Conservation (phyloP, 768 basidiomycete genomes). For the Steccherinum ochraceum region DNA sequence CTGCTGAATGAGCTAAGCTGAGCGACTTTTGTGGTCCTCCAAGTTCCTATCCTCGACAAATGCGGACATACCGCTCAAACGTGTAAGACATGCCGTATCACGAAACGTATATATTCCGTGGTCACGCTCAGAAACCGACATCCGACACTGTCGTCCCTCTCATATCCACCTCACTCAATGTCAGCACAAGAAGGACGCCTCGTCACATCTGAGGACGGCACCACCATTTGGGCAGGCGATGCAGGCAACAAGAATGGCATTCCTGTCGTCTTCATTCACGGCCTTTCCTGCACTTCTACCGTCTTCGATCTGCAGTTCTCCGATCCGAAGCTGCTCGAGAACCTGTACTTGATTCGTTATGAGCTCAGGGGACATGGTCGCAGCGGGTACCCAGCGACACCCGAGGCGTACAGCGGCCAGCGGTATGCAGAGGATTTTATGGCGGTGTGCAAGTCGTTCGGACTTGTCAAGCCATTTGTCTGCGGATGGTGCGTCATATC, state of each 20-base stretch:
- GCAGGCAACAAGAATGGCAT: slow-evolving; percentile 31
- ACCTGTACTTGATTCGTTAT: slow-evolving; percentile 27
- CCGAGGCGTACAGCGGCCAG: slow-evolving; percentile 16
- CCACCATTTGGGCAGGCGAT: slow-evolving; percentile 33
- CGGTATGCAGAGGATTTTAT: slow-evolving; percentile 24
- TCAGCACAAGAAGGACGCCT: not conserved
- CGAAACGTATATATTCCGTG: too few relatives aligned
- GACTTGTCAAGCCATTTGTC: slow-evolving; percentile 15
- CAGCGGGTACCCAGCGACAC: slow-evolving; percentile 18
- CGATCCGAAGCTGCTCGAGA: slow-evolving; percentile 22
- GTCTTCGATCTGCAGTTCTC: slow-evolving; percentile 33
- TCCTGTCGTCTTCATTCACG: slow-evolving; percentile 36
- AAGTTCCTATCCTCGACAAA: too few relatives aligned
- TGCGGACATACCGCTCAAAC: too few relatives aligned
- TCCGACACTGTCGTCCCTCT: too few relatives aligned
- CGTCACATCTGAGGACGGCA: slow-evolving; percentile 34
- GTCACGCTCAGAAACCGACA: too few relatives aligned
- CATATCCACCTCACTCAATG: too few relatives aligned
- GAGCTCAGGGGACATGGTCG: slow-evolving; percentile 27
- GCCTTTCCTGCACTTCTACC: slow-evolving; percentile 28
- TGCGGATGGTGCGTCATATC: slow-evolving; percentile 19
- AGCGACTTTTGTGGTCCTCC: too few relatives aligned
- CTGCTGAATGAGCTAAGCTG: too few relatives aligned
- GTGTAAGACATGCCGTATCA: too few relatives aligned
- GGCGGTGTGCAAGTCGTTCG: slow-evolving; percentile 22